phyloP scores from a whole-genome alignment of 768 basidiomycete species.

The Suillus hirtellus region DNA sequence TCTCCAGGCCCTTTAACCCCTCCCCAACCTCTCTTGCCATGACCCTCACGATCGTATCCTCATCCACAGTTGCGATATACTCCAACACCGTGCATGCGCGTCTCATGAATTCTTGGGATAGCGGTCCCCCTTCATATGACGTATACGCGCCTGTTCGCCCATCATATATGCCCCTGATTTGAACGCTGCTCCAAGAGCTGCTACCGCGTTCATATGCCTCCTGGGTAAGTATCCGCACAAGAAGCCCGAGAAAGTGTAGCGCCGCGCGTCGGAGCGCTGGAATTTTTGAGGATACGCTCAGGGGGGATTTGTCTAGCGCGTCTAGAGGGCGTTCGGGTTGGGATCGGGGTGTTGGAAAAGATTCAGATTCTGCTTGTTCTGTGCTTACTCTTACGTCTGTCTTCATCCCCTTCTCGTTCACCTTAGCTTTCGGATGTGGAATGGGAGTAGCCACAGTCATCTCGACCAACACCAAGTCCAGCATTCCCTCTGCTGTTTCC shows the following conservation, averaged over 20 bases:
- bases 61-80: slow-evolving; percentile 72
- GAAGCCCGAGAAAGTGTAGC: slow-evolving; percentile 73
- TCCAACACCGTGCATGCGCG: slow-evolving; percentile 60
- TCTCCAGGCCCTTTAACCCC: slow-evolving; percentile 50
- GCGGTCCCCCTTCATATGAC: slow-evolving; percentile 7
- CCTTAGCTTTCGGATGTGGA: slow-evolving; percentile 22
- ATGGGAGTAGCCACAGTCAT: slow-evolving; percentile 30
- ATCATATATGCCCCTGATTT: background rate
- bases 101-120: slow-evolving; percentile 38
- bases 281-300: slow-evolving; percentile 52
- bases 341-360: slow-evolving; percentile 39
- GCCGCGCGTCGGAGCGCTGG: slow-evolving; percentile 85
- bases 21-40: slow-evolving; percentile 77
- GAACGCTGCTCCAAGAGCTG: slow-evolving; percentile 17
- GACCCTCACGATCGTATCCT: slow-evolving; percentile 65
- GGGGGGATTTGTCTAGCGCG: slow-evolving; percentile 1
- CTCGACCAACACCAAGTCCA: slow-evolving; percentile 78
- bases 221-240: slow-evolving; percentile 62
- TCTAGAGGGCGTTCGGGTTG: background rate
- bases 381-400: slow-evolving; percentile 12
- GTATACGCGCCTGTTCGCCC: slow-evolving; percentile 12
- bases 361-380: slow-evolving; percentile 53
- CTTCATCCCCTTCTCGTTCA: slow-evolving; percentile 8
- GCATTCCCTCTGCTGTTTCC: slow-evolving; percentile 64
- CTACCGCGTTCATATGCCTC: slow-evolving; percentile 43